A percentile compares a stretch with the other conserved stretches of the same genome.
Conservation (phyloP, 148 eudicot genomes). For the Arctostaphylos glauca region DNA sequence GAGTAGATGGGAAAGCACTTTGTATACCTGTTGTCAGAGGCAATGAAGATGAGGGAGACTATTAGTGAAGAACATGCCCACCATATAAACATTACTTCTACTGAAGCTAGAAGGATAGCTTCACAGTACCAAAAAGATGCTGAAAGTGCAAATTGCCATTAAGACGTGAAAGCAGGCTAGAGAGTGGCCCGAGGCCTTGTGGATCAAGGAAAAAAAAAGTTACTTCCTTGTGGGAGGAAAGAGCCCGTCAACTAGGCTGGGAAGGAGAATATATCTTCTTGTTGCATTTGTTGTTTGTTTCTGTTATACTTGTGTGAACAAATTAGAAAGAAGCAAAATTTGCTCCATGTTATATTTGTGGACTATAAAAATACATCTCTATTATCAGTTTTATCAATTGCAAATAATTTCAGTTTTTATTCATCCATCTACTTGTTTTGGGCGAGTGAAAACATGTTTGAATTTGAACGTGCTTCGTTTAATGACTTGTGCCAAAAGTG, state of each 20-base stretch:
- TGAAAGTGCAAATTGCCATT: slow-evolving; percentile 82
- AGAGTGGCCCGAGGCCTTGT: slow-evolving; percentile 51
- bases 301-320: background rate
- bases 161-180: slow-evolving; percentile 83
- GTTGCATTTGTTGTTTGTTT: background rate
- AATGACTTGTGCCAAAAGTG: background rate
- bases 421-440: background rate
- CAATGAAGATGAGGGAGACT: slow-evolving; percentile 59
- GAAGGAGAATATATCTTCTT: slow-evolving; percentile 26
- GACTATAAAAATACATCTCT: background rate
- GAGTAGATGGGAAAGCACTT: slow-evolving; percentile 35
- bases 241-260: slow-evolving; percentile 82
- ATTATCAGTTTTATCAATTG: background rate
- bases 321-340: background rate
- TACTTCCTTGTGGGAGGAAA: slow-evolving; percentile 66
- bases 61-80: slow-evolving; percentile 53
- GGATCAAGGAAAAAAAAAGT: slow-evolving; percentile 66
- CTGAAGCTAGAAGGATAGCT: slow-evolving; percentile 72
- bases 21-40: slow-evolving; percentile 77
- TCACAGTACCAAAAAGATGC: slow-evolving; percentile 75
- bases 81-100: slow-evolving; percentile 70
- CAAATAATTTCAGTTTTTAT: background rate
- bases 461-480: background rate
- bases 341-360: slow-evolving; percentile 16
- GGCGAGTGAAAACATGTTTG: background rate